A percentile compares a stretch with the other conserved stretches of the same genome.
These are phyloP conservation scores for Eucalyptus erythrocorys DNA, from an alignment of 345 rosid genomes.

Conservation along the genomic window DNA sequence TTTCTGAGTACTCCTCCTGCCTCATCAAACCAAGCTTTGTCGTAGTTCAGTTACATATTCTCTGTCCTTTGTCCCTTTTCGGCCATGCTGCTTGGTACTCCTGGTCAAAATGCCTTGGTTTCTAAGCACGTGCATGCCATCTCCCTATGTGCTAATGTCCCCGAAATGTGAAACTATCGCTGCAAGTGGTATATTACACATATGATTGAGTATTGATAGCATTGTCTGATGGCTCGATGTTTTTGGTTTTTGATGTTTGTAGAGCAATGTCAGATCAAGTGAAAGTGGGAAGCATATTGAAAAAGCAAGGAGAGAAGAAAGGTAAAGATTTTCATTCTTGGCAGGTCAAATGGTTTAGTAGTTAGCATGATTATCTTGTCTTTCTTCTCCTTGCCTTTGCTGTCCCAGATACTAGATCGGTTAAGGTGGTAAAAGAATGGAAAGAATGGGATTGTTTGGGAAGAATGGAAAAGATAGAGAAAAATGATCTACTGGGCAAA, in stretches of 20 bases:
- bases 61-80: not conserved
- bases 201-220: not conserved
- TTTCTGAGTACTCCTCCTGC: not conserved
- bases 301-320: conserved; percentile 4
- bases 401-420: not conserved
- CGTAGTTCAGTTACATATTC: not conserved
- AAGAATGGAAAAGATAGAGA: not conserved
- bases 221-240: not conserved
- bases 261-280: not conserved
- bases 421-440: not conserved
- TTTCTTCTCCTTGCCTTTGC: not conserved
- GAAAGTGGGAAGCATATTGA: not conserved
- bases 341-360: not conserved
- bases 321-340: not conserved
- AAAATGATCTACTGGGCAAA: not conserved
- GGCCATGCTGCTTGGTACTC: not conserved
- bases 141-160: not conserved
- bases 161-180: not conserved
- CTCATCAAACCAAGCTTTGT: not conserved
- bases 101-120: not conserved
- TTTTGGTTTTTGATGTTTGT: not conserved
- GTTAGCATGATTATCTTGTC: not conserved
- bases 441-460: not conserved
- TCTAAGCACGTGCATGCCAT: not conserved
- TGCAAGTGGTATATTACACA: not conserved